These are phyloP conservation scores for Colletotrichum chrysophilum DNA, from an alignment of 2,329 filamentous ascomycete species.

Conservation along the genomic window DNA sequence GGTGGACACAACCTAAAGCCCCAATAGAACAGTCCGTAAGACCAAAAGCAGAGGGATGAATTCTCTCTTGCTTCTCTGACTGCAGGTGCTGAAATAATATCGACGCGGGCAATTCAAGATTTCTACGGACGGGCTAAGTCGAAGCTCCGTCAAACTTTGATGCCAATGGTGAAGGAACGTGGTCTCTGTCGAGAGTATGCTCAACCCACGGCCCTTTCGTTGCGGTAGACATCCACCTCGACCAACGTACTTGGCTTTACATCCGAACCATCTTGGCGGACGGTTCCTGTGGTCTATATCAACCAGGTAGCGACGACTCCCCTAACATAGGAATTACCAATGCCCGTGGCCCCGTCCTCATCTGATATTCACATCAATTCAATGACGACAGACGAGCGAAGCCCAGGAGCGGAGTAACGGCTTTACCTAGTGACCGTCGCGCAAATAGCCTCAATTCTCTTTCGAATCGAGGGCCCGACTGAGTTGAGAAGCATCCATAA, in stretches of 20 bases:
- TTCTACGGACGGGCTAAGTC: accelerated
- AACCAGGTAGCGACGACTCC: background rate
- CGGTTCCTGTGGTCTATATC: background rate
- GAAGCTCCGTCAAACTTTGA: background rate
- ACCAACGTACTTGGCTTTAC: background rate
- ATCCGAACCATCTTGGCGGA: background rate
- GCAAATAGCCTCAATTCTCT: background rate
- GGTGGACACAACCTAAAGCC: background rate
- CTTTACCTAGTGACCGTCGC: too few relatives aligned
- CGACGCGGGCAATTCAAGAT: accelerated
- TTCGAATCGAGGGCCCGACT: background rate
- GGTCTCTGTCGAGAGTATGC: background rate
- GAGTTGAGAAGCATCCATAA: background rate
- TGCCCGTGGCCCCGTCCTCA: background rate
- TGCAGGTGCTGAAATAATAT: background rate
- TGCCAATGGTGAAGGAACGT: background rate
- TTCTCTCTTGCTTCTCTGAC: background rate
- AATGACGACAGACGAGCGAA: too few relatives aligned
- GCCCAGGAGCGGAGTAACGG: too few relatives aligned
- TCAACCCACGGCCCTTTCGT: background rate
- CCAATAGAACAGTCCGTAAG: background rate
- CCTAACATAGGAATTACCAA: background rate
- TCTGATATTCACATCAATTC: too few relatives aligned
- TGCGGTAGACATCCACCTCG: background rate
- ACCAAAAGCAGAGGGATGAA: background rate